Conservation (phyloP, 2,329 filamentous ascomycete genomes). For the Neocatenulostroma microsporum region DNA sequence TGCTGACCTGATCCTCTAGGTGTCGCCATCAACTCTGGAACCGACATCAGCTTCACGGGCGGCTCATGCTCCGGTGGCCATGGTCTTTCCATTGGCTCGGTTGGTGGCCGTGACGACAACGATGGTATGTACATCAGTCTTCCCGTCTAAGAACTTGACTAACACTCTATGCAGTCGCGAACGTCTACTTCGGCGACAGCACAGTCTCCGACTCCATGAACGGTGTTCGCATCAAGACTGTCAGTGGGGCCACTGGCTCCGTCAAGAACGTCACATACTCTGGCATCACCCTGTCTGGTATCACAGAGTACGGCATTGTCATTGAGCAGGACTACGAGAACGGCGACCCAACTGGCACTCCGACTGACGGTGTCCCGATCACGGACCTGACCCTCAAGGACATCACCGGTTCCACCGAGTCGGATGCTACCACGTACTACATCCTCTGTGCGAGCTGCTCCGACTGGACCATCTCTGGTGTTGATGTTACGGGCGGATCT, state of each 20-base stretch:
- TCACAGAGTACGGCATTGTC: conserved; percentile 50
- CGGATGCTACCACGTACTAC: conserved; percentile 41
- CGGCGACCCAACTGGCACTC: conserved; percentile 35
- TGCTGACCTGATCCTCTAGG: too few species aligned
- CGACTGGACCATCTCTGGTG: conserved; percentile 47
- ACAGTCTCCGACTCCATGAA: conserved; percentile 47
- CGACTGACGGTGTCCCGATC: conserved; percentile 49
- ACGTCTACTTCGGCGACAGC: conserved; percentile 45
- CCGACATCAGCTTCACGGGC: conserved; percentile 31
- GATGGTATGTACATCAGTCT: conserved; percentile 40
- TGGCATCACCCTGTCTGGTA: conserved; percentile 44
- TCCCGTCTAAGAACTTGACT: conserved; percentile 11
- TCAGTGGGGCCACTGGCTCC: conserved; percentile 42
- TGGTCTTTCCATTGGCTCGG: conserved; percentile 49
- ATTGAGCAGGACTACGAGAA: conserved; percentile 54
- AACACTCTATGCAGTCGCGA: conserved; percentile 34
- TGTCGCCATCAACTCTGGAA: conserved; percentile 29
- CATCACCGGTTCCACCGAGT: conserved; percentile 39
- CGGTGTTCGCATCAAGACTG: conserved; percentile 51
- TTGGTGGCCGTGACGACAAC: conserved; percentile 48
- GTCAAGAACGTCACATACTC: conserved; percentile 48
- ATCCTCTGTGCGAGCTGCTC: conserved; percentile 50
- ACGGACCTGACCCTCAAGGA: conserved; percentile 41
- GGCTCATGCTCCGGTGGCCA: conserved; percentile 43
- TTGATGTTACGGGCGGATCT: conserved; percentile 46